Evolutionary conservation across 23 red algal species (phyloP), one percentile per base, ranked within the genome.

Genomic region (Pyropia yezoensis): DNA sequence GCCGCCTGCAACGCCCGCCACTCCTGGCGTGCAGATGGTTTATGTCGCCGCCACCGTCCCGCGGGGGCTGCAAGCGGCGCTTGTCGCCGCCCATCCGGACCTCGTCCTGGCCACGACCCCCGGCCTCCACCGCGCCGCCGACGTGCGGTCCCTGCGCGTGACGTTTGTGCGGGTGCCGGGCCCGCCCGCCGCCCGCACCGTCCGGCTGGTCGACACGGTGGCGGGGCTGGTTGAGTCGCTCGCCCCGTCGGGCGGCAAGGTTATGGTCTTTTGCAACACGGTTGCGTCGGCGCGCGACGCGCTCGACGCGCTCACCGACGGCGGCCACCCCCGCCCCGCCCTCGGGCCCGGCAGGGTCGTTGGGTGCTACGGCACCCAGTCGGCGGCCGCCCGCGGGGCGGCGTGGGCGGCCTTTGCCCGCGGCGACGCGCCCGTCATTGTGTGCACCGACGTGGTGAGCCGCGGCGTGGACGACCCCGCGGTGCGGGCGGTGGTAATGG

Each of bases 191-290:
- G 39, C 11, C 39, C 39, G 39, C 39, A 57, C 70, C 21, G 67
- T 57, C n/a, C 70, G 72, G 57, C 19, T 71, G 6, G 52, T 70
- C 7, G 77, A 82, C 18, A 57, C 72, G 16, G 54, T 71, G 26
- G 54, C 21, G 19, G 18, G 50, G 27, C 56, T 27, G 25, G 15
- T 29, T 16, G 32, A 61, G 3, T 4, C 56, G 0, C 21, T 27
- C 27, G 45, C 49, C 3, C 22, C 58, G 16, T 32, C 56, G 6
- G 66, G 29, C 34, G 66, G 39, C 14, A 74, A 75, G 70, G 26
- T 79, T 2, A 54, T 88, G 14, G 61, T 88, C 22, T 88, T 88
- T 61, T 88, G 83, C 52, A 76, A 88, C 64, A 69, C 60, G 0
- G 73, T 62, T 14, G 64, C 74, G 21, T 67, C 64, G 14, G 50